Percentiles rank a stretch among this genome's conserved stretches.
These are phyloP conservation scores for Claviceps sp. DNA, from an alignment of 2,329 filamentous ascomycete genomes.

Conservation along the genomic window DNA sequence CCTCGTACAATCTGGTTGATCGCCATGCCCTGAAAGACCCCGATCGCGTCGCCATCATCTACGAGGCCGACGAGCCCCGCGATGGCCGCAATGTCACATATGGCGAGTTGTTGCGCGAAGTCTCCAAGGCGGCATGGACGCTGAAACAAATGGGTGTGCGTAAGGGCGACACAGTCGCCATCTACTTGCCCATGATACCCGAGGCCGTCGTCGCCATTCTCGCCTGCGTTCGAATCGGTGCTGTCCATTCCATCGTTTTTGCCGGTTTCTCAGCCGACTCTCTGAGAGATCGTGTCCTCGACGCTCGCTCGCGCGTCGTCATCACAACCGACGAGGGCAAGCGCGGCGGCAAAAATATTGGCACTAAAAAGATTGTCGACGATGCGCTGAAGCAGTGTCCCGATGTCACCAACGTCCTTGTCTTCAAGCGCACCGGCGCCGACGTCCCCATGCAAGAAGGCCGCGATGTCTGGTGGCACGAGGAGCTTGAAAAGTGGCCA, in stretches of 20 bases:
- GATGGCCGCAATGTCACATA: conserved; percentile 89
- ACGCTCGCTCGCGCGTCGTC: conserved; percentile 81
- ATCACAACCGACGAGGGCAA: conserved; percentile 97
- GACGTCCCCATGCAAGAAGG: conserved; percentile 84
- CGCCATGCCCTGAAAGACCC: conserved; percentile 93
- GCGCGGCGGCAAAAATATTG: conserved; percentile 92
- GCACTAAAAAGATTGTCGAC: conserved; percentile 98
- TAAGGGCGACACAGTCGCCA: conserved; percentile 93
- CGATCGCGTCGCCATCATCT: conserved; percentile 90
- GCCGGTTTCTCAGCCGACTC: conserved; percentile 96
- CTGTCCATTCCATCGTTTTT: conserved; percentile 94
- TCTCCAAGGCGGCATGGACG: conserved; percentile 74
- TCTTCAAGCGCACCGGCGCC: conserved; percentile 89
- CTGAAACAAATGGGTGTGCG: conserved; percentile 91
- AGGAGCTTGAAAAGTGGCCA: conserved; percentile 95
- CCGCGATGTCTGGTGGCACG: conserved; percentile 95
- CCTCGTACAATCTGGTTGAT: conserved; percentile 94
- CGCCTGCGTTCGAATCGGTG: conserved; percentile 83
- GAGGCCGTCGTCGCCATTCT: conserved; percentile 87
- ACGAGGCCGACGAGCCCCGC: conserved; percentile 84
- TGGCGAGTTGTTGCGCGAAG: conserved; percentile 80
- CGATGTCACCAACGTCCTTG: conserved; percentile 69
- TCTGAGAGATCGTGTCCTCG: conserved; percentile 83
- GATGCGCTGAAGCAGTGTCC: conserved; percentile 95
- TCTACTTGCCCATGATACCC: conserved; percentile 98